phyloP scores from a whole-genome alignment of 2,329 filamentous ascomycete genomes.

The Cytospora schulzeri region DNA sequence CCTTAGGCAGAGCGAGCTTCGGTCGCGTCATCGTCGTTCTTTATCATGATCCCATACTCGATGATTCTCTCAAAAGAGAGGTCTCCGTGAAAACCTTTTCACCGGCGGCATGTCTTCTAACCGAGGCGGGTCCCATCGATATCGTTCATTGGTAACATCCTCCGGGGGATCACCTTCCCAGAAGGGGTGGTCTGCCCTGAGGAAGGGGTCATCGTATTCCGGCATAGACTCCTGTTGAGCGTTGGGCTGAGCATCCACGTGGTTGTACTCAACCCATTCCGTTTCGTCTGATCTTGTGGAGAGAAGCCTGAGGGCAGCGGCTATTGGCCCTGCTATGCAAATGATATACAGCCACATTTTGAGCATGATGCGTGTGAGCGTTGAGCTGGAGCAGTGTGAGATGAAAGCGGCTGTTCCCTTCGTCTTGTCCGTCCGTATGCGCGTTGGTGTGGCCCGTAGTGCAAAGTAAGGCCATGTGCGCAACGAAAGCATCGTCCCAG shows the following conservation, averaged over 20 bases:
- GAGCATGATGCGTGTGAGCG: not conserved
- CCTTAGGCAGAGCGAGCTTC: too few relatives aligned
- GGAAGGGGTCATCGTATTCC: not conserved
- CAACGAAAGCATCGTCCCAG: too few relatives aligned
- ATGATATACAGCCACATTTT: not conserved
- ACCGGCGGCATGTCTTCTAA: not conserved
- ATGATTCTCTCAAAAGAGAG: not conserved
- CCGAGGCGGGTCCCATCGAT: not conserved
- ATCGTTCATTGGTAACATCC: not conserved
- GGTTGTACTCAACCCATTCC: not conserved
- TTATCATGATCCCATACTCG: too few relatives aligned
- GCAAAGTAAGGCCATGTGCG: not conserved
- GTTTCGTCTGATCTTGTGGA: not conserved
- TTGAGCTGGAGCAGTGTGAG: not conserved
- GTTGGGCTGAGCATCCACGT: not conserved
- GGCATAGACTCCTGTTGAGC: not conserved
- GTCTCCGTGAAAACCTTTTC: not conserved
- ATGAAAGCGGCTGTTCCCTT: not conserved
- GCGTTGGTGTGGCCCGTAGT: not conserved
- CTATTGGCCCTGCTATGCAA: not conserved
- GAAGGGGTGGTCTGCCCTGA: not conserved
- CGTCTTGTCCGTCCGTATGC: not conserved
- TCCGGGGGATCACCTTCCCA: not conserved
- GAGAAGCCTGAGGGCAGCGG: not conserved
- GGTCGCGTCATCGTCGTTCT: too few relatives aligned